These are phyloP conservation scores for Claviceps monticola DNA, from an alignment of 2,329 filamentous ascomycete species.

Conservation along the genomic window DNA sequence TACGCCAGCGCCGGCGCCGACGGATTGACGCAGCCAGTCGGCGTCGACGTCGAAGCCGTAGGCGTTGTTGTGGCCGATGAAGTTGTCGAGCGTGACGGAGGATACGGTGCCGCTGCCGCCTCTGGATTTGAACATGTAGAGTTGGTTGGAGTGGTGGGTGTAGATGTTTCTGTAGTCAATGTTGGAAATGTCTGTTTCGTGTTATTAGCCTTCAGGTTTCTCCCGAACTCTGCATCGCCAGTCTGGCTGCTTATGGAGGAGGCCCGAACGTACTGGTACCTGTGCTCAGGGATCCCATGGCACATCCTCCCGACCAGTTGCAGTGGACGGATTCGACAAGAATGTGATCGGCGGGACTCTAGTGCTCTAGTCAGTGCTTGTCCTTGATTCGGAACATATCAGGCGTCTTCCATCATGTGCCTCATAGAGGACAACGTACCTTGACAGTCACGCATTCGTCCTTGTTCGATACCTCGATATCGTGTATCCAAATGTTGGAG, in stretches of 20 bases:
- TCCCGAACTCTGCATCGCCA: not conserved
- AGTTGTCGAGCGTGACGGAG: not conserved
- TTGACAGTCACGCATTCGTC: conserved; percentile 2
- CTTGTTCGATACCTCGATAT: not conserved
- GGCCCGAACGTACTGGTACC: not conserved
- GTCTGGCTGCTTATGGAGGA: too few species aligned
- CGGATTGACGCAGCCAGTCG: not conserved
- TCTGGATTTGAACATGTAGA: not conserved
- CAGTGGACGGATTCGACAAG: not conserved
- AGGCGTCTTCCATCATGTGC: not conserved
- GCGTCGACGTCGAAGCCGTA: not conserved
- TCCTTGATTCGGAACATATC: too few species aligned
- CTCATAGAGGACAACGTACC: not conserved
- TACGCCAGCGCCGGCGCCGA: not conserved
- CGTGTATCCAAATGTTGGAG: conserved; percentile 1
- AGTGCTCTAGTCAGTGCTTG: not conserved
- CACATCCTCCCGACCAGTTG: not conserved
- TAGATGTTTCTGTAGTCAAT: not conserved
- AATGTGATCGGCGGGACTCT: not conserved
- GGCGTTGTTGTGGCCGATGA: not conserved
- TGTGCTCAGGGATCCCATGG: not conserved
- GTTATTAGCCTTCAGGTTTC: not conserved
- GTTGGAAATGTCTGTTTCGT: not conserved
- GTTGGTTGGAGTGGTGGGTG: not conserved
- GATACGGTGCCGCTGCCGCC: conserved; percentile 1